A percentile compares a stretch with the other conserved stretches of the same genome.
phyloP scores from a whole-genome alignment of 2,329 filamentous ascomycete species.

The Talaromyces sp. region DNA sequence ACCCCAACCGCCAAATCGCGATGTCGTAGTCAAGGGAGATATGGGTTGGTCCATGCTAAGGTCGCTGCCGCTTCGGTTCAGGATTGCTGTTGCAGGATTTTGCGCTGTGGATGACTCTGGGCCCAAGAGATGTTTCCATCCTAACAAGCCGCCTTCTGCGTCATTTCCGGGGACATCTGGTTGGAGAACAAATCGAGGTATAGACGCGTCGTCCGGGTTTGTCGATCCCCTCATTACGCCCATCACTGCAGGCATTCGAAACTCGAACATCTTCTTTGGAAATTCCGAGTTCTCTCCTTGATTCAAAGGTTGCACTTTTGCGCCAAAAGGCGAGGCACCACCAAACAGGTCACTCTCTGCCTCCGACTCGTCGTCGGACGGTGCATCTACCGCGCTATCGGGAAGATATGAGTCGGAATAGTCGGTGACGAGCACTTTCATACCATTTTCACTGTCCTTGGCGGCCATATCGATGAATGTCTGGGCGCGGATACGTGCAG shows the following conservation, averaged over 20 bases:
- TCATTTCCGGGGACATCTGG: slow-evolving; percentile 39
- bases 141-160: slow-evolving; percentile 38
- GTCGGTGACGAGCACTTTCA: slow-evolving; percentile 37
- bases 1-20: slow-evolving; percentile 29
- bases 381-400: slow-evolving; percentile 27
- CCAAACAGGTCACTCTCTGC: slow-evolving; percentile 9
- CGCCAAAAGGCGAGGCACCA: slow-evolving; percentile 3
- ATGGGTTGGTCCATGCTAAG: slow-evolving; percentile 23
- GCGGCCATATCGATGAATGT: slow-evolving; percentile 39
- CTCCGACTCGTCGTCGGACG: slow-evolving; percentile 20
- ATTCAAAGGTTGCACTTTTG: background rate
- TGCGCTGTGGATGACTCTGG: slow-evolving; percentile 16
- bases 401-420: slow-evolving; percentile 33
- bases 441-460: slow-evolving; percentile 35
- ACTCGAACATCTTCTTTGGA: slow-evolving; percentile 34
- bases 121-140: slow-evolving; percentile 39
- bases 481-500: slow-evolving; percentile 39
- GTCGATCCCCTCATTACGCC: slow-evolving; percentile 27
- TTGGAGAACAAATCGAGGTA: slow-evolving; percentile 35
- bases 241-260: slow-evolving; percentile 38
- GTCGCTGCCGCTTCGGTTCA: slow-evolving; percentile 12
- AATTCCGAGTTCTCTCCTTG: slow-evolving; percentile 15
- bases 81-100: background rate
- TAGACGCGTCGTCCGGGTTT: slow-evolving; percentile 21
- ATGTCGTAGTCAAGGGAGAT: slow-evolving; percentile 16